phyloP scores from a whole-genome alignment of 2,329 filamentous ascomycete species.

The Penicillium sp. region DNA sequence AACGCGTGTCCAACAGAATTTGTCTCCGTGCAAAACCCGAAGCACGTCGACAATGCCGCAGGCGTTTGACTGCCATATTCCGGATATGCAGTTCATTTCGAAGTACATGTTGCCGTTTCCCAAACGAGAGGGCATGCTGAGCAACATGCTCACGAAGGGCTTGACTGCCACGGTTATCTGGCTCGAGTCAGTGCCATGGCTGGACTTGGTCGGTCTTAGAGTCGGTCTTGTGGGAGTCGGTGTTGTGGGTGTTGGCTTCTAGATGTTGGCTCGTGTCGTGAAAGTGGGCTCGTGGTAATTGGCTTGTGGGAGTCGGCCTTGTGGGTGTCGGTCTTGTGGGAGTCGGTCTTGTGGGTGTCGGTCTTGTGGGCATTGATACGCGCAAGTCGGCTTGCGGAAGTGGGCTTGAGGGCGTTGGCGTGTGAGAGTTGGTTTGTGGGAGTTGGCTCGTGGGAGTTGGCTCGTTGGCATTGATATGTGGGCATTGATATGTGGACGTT shows the following conservation, averaged over 20 bases:
- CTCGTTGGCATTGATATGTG: not conserved
- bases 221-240: too few species aligned
- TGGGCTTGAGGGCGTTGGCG: too few species aligned
- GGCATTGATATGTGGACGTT: not conserved
- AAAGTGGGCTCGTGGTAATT: too few species aligned
- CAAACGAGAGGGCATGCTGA: not conserved
- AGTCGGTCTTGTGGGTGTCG: too few species aligned
- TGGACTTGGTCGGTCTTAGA: not conserved
- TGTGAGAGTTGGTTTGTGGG: not conserved
- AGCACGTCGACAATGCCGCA: not conserved
- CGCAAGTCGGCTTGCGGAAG: too few species aligned
- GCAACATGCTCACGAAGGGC: not conserved
- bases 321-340: too few species aligned
- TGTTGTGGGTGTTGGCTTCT: too few species aligned
- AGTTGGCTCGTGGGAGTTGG: not conserved
- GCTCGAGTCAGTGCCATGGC: not conserved
- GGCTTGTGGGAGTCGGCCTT: too few species aligned
- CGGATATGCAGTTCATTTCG: not conserved
- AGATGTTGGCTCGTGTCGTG: too few species aligned
- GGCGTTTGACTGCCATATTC: not conserved
- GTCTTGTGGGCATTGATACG: too few species aligned
- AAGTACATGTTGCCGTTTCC: not conserved
- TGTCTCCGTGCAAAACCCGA: not conserved
- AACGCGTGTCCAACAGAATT: not conserved
- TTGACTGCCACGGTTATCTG: not conserved